Conservation (phyloP, 192 early-diverging fungal genomes). For the Coemansia sp. region DNA sequence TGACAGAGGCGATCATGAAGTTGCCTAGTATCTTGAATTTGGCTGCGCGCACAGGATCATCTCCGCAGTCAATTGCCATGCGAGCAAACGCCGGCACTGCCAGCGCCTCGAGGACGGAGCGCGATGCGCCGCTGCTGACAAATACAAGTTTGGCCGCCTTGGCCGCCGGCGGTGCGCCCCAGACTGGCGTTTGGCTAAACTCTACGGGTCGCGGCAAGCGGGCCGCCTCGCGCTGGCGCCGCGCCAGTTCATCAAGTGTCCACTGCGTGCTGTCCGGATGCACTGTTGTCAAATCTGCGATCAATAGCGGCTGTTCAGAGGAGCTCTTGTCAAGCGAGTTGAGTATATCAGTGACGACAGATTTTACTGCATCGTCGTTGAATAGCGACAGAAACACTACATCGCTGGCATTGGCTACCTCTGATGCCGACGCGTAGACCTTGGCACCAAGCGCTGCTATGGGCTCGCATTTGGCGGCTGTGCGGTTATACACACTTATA, state of each 20-base stretch:
- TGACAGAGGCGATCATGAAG: slow-evolving; percentile 60
- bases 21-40: slow-evolving; percentile 71
- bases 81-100: slow-evolving; percentile 49
- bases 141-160: slow-evolving; percentile 56
- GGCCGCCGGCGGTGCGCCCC: slow-evolving; percentile 60
- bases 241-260: slow-evolving; percentile 21
- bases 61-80: slow-evolving; percentile 57
- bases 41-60: slow-evolving; percentile 47
- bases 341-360: slow-evolving; percentile 52
- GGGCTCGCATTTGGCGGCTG: slow-evolving; percentile 43
- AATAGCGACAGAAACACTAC: slow-evolving; percentile 67
- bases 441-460: slow-evolving; percentile 49
- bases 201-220: slow-evolving; percentile 5
- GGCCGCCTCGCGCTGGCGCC: background rate
- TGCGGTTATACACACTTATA: slow-evolving; percentile 68
- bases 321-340: background rate
- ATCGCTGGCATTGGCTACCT: slow-evolving; percentile 48
- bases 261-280: slow-evolving; percentile 44
- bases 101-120: slow-evolving; percentile 3
- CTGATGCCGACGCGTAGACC: slow-evolving; percentile 34
- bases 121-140: slow-evolving; percentile 49
- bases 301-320: slow-evolving; percentile 24
- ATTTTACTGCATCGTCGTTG: slow-evolving; percentile 62
- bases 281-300: slow-evolving; percentile 67
- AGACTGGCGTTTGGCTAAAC: slow-evolving; percentile 60